These are phyloP conservation scores for Aplosporella prunicola DNA, from an alignment of 2,329 filamentous ascomycete genomes.

Conservation along the genomic window DNA sequence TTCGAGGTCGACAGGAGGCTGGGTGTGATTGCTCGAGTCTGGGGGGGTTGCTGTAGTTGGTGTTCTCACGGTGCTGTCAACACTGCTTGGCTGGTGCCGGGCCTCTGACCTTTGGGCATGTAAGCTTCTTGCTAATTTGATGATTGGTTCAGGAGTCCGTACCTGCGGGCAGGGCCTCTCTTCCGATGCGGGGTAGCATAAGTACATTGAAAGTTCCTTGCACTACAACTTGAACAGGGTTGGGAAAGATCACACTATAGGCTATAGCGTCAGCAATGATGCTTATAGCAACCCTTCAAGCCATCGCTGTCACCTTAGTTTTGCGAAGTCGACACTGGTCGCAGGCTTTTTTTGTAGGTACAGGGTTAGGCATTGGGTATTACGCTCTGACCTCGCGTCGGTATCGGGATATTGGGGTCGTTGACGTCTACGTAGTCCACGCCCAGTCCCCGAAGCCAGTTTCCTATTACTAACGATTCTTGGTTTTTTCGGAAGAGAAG, in stretches of 20 bases:
- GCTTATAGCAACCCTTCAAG: not conserved
- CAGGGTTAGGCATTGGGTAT: too few relatives aligned
- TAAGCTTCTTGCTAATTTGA: not conserved
- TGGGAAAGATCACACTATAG: conserved; percentile 8
- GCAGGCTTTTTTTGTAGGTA: conserved; percentile 8
- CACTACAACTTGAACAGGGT: conserved; percentile 8
- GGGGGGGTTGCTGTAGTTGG: conserved; percentile 3
- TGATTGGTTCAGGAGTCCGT: not conserved
- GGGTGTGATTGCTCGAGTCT: not conserved
- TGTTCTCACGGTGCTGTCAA: conserved; percentile 1
- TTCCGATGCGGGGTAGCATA: conserved; percentile 6
- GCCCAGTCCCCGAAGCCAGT: too few relatives aligned
- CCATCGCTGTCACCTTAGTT: conserved; percentile 2
- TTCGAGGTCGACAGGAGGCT: not conserved
- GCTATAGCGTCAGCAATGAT: conserved; percentile 1
- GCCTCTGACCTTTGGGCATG: not conserved
- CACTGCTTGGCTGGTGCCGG: conserved; percentile 8
- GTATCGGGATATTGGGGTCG: too few relatives aligned
- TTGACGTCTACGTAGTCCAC: too few relatives aligned
- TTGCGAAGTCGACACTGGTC: conserved; percentile 8
- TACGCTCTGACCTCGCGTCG: too few relatives aligned
- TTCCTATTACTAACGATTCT: too few relatives aligned
- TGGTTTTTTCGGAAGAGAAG: too few relatives aligned
- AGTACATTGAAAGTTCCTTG: conserved; percentile 7
- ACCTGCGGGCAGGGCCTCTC: conserved; percentile 7